Evolutionary conservation across 2,329 filamentous ascomycete species (phyloP).

Genomic region (Hymenoscyphus fructigenus): DNA sequence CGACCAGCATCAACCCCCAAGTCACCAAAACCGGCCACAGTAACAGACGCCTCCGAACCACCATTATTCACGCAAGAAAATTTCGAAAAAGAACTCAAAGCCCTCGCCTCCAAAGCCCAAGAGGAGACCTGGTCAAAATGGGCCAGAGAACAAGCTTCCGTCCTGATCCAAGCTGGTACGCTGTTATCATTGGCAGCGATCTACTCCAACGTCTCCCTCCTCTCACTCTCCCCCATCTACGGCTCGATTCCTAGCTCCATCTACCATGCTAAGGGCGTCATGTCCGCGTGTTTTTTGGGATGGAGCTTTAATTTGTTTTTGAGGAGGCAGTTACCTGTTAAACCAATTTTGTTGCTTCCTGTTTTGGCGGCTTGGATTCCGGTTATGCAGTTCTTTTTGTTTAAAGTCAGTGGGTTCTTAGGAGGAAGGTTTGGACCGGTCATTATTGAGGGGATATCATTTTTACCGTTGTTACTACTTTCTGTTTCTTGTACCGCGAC

Average conservation of each 20-base stretch:
- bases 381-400: conserved; percentile 69
- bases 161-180: conserved; percentile 39
- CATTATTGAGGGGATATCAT: conserved; percentile 70
- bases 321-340: conserved; percentile 47
- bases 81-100: conserved; percentile 38
- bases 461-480: conserved; percentile 62
- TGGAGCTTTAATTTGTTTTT: conserved; percentile 67
- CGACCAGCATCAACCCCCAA: conserved; percentile 3
- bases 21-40: conserved; percentile 3
- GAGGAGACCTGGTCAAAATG: conserved; percentile 36
- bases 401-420: conserved; percentile 62
- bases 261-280: conserved; percentile 68
- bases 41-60: conserved; percentile 8
- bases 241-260: conserved; percentile 75
- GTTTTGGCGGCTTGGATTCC: conserved; percentile 76
- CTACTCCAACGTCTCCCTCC: conserved; percentile 68
- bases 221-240: conserved; percentile 82
- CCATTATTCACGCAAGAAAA: conserved; percentile 37
- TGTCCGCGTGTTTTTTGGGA: conserved; percentile 66
- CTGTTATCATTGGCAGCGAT: conserved; percentile 59
- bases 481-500: conserved; percentile 63
- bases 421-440: conserved; percentile 73
- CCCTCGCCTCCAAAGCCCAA: conserved; percentile 34
- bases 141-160: conserved; percentile 29
- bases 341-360: conserved; percentile 59